Conservation (phyloP, 2,329 filamentous ascomycete species). For the Aspergillus novofumigatus region DNA sequence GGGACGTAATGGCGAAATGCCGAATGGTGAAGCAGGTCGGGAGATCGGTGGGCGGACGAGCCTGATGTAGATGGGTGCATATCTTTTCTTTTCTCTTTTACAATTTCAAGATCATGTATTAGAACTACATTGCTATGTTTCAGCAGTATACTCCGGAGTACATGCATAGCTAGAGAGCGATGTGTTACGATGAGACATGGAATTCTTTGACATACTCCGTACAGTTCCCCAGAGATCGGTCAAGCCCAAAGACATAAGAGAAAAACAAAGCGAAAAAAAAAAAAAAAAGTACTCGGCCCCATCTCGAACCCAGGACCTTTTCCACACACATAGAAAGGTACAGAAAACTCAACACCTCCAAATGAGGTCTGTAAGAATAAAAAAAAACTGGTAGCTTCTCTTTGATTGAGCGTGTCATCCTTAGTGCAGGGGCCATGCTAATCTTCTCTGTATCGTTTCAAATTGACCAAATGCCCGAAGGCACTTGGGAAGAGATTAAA, state of each 20-base stretch:
- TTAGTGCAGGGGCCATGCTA: constrained; percentile 86
- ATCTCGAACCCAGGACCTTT: constrained; percentile 8
- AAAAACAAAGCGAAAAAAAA: not conserved
- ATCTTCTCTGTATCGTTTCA: constrained; percentile 71
- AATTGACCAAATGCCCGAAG: constrained; percentile 59
- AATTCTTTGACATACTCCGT: not conserved
- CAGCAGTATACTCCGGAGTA: not conserved
- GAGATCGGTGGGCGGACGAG: constrained; percentile 91
- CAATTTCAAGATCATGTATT: not conserved
- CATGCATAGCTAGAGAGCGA: not conserved
- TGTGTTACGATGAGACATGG: not conserved
- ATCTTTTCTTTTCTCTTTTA: not conserved
- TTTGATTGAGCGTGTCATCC: constrained; percentile 89
- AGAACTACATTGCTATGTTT: not conserved
- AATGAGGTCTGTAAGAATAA: constrained; percentile 11
- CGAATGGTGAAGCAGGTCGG: constrained; percentile 81
- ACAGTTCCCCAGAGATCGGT: not conserved
- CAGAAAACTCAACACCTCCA: constrained; percentile 8
- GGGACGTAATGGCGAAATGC: constrained; percentile 91
- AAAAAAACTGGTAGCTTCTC: constrained; percentile 71
- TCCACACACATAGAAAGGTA: not conserved
- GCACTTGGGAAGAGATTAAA: constrained; percentile 17
- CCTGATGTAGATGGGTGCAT: constrained; percentile 63
- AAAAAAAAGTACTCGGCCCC: not conserved
- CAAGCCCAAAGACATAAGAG: not conserved